Evolutionary conservation across 2,329 filamentous ascomycete species (phyloP), one percentile per base, ranked within the genome.

Genomic region (Pestalotiopsis sp.): DNA sequence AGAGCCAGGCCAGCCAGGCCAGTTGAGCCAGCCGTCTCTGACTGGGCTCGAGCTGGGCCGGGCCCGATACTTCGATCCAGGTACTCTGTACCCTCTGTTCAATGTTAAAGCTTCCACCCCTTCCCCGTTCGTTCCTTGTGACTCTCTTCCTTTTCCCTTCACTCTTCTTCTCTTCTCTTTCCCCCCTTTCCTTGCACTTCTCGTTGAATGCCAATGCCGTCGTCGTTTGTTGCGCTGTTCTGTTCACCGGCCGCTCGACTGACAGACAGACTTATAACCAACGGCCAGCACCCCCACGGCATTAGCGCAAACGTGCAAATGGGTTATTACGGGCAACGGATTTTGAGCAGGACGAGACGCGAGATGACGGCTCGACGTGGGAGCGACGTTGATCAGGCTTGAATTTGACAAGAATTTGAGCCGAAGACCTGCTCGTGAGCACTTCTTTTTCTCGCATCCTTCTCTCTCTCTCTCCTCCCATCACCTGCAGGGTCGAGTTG

Each of bases 91-190:
- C 56, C 68, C 58, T 59, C 62, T 60, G 61, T 39, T 69, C 57
- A 57, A 64, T 69, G 68, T 67, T 66, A 69, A 69, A 69, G 68
- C 68, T 75, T 69, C 75, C 77, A 76, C 77, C 76, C 74, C 72
- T 72, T 73, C 69, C 71, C 71, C 73, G 71, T 74, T 75, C 74
- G 71, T 74, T 75, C 74, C 72, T 75, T 75, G 72, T 73, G 66
- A 73, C 71, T 72, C 73, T 73, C 68, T 20, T 72, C 66, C 70
- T 70, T 70, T 57, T 69, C 68, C 68, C 67, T 52, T 52, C 45
- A 52, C 45, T 20, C 66, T 68, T 65, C 49, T 65, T 68, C 69
- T 69, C 61, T 68, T 68, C 62, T 67, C 66, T 71, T 9, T 45
- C 67, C 64, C 64, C 69, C 66, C 70, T 56, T 59, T 59, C 67